Evolutionary conservation across 2,329 filamentous ascomycete genomes (phyloP).

Genomic region (Neonectria ditissima): DNA sequence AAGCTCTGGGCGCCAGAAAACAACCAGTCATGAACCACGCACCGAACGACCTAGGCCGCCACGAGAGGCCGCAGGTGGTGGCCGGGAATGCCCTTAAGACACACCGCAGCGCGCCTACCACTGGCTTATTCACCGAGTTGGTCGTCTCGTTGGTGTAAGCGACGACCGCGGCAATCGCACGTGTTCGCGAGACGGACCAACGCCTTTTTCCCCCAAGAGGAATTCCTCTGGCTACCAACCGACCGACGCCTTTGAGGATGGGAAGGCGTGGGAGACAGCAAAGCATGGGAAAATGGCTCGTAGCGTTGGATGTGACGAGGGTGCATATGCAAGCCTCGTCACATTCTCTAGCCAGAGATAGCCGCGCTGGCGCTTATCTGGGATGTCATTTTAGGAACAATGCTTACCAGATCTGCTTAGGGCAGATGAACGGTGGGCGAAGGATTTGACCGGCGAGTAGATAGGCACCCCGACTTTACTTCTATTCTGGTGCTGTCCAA

Average conservation of each 20-base stretch:
- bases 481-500: neutral
- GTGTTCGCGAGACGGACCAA: neutral
- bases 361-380: constrained; percentile 19
- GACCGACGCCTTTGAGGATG: neutral
- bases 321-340: constrained; percentile 21
- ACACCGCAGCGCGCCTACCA: neutral
- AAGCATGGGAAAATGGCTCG: constrained; percentile 7
- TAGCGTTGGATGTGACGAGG: constrained; percentile 17
- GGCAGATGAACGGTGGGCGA: constrained; percentile 4
- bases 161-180: constrained; percentile 5
- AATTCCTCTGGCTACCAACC: neutral
- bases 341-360: constrained; percentile 14
- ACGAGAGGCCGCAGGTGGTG: neutral
- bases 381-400: constrained; percentile 3
- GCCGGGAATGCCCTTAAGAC: constrained; percentile 29
- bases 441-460: constrained; percentile 8
- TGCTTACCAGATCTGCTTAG: constrained; percentile 16
- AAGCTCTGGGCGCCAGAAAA: constrained; percentile 6
- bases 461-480: neutral
- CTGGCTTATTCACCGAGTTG: neutral
- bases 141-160: neutral
- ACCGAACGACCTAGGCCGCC: neutral
- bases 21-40: constrained; percentile 5
- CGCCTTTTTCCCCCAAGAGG: neutral
- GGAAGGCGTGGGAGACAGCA: neutral